These are phyloP conservation scores for Hymenoscyphus scutula DNA, from an alignment of 2,329 filamentous ascomycete genomes.

Conservation along the genomic window DNA sequence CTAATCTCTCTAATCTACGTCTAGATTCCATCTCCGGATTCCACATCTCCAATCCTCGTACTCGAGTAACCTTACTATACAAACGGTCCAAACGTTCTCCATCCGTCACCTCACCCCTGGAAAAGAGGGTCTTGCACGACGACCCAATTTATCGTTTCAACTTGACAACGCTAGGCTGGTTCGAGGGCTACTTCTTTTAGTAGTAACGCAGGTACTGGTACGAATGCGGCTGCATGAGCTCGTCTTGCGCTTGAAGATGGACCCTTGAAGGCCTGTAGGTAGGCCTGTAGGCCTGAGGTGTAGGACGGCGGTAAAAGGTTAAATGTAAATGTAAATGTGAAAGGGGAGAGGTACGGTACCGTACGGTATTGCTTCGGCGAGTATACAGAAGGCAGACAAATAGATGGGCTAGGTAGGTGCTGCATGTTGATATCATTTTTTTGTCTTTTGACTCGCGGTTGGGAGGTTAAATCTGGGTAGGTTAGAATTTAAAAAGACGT, in stretches of 20 bases:
- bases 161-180: not conserved
- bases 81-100: constrained; percentile 2
- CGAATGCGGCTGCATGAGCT: not conserved
- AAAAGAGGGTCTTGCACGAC: not conserved
- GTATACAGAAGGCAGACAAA: too few relatives aligned
- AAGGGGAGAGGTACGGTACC: too few relatives aligned
- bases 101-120: not conserved
- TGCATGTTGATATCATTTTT: not conserved
- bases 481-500: too few relatives aligned
- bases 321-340: too few relatives aligned
- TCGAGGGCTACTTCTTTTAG: too few relatives aligned
- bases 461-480: not conserved
- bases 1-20: too few relatives aligned
- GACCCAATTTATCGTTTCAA: not conserved
- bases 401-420: too few relatives aligned
- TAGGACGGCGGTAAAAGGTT: not conserved
- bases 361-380: too few relatives aligned
- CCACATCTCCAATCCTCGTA: too few relatives aligned
- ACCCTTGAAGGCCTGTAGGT: too few relatives aligned
- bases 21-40: not conserved
- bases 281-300: not conserved
- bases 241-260: not conserved
- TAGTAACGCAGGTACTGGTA: not conserved
- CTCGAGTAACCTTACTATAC: not conserved
- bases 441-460: not conserved